Percentiles rank a stretch among this genome's conserved stretches.
These are phyloP conservation scores for Rubia tinctorum DNA, from an alignment of 305 asterid genomes.

Conservation along the genomic window DNA sequence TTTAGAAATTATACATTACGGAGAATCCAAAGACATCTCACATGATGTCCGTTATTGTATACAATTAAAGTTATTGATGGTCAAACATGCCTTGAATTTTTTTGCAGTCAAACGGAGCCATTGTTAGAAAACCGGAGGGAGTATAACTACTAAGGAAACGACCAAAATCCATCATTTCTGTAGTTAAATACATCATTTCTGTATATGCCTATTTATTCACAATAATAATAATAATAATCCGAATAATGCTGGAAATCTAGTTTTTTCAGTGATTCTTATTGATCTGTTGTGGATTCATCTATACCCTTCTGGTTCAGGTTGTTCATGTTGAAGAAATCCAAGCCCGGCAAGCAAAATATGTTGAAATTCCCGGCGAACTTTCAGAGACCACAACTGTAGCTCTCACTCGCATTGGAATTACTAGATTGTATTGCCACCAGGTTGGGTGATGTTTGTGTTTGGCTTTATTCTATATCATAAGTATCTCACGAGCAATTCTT, in stretches of 20 bases:
- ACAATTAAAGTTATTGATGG: no score
- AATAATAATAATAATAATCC: background rate
- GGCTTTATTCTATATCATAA: constrained; percentile 13
- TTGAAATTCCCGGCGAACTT: constrained; percentile 67
- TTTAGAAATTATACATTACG: no score
- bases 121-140: no score
- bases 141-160: background rate
- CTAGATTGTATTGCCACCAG: constrained; percentile 90
- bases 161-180: background rate
- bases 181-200: background rate
- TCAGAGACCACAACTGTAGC: constrained; percentile 63
- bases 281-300: constrained; percentile 19
- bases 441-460: constrained; percentile 32
- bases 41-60: no score
- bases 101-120: no score
- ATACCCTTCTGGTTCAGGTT: constrained; percentile 48
- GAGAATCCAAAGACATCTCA: no score
- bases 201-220: background rate
- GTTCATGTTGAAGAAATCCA: constrained; percentile 79
- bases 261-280: constrained; percentile 4
- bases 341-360: constrained; percentile 62
- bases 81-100: no score
- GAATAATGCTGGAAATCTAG: background rate
- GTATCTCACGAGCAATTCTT: background rate
- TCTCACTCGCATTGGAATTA: constrained; percentile 58